These are phyloP conservation scores for Phanerochaete carnosa DNA, from an alignment of 768 basidiomycete genomes.

Conservation along the genomic window DNA sequence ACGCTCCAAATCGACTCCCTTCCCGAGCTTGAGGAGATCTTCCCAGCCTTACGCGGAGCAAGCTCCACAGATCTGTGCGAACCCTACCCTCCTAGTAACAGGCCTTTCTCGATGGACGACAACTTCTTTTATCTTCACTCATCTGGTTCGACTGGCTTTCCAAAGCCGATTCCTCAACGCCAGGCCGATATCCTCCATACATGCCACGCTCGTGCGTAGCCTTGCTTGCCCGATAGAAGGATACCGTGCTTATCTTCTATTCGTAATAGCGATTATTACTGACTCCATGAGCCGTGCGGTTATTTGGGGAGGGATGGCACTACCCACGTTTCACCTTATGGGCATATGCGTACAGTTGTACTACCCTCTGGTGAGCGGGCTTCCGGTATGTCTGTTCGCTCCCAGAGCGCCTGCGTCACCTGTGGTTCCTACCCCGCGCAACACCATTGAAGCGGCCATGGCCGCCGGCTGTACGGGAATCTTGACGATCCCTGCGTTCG, in stretches of 20 bases:
- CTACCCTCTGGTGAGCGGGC: conserved; percentile 7
- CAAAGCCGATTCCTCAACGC: conserved; percentile 21
- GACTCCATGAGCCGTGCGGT: conserved; percentile 14
- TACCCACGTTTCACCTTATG: conserved; percentile 24
- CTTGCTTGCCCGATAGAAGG: not conserved
- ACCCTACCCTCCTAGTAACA: not conserved
- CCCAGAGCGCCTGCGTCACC: conserved; percentile 21
- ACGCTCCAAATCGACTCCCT: not conserved
- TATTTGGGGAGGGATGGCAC: conserved; percentile 13
- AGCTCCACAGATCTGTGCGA: conserved; percentile 20
- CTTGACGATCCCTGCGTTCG: conserved; percentile 21
- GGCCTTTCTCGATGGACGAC: not conserved
- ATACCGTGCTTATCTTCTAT: not conserved
- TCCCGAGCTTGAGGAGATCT: not conserved
- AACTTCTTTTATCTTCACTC: not conserved
- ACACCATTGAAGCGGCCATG: conserved; percentile 5
- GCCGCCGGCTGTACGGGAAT: conserved; percentile 12
- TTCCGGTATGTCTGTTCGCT: conserved; percentile 16
- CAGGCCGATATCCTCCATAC: no score
- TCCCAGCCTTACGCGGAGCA: not conserved
- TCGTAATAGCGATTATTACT: conserved; percentile 1
- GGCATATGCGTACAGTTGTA: not conserved
- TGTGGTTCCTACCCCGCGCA: conserved; percentile 20
- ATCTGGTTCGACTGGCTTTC: conserved; percentile 27
- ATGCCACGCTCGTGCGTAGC: not conserved